Conservation (phyloP, 495 filamentous ascomycete species). For the Astrothelium subdiscretum region DNA sequence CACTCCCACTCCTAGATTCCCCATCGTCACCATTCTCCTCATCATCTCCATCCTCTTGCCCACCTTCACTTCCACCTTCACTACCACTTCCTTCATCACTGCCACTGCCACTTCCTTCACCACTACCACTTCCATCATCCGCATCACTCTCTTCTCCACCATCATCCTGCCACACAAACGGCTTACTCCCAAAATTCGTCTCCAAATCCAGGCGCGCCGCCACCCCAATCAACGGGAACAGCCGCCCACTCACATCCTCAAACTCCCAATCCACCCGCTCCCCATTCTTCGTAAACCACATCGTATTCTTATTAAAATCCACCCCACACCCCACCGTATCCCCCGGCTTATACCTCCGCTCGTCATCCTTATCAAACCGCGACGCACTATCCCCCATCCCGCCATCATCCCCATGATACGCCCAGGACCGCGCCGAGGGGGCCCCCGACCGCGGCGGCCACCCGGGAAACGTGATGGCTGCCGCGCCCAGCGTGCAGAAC, state of each 20-base stretch:
- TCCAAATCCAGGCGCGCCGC: background rate
- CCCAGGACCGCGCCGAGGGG: background rate
- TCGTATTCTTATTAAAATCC: constrained; percentile 1
- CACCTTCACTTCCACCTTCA: background rate
- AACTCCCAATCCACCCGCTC: background rate
- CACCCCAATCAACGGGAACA: background rate
- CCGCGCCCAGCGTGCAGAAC: background rate
- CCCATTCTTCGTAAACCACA: constrained; percentile 1
- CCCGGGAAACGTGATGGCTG: background rate
- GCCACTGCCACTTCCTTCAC: background rate
- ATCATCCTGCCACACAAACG: constrained; percentile 1
- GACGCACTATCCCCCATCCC: background rate
- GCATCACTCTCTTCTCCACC: background rate
- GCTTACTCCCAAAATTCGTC: background rate
- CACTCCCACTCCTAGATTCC: background rate
- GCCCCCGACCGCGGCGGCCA: background rate
- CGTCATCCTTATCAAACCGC: background rate
- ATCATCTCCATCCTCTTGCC: background rate
- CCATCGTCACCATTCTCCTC: background rate
- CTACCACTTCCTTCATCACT: too few species aligned
- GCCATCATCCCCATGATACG: background rate
- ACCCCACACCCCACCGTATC: background rate
- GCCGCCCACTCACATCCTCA: background rate
- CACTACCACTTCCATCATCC: background rate
- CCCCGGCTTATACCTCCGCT: background rate